Conservation (phyloP, 2,329 filamentous ascomycete genomes). For the Verticillium dahliae region DNA sequence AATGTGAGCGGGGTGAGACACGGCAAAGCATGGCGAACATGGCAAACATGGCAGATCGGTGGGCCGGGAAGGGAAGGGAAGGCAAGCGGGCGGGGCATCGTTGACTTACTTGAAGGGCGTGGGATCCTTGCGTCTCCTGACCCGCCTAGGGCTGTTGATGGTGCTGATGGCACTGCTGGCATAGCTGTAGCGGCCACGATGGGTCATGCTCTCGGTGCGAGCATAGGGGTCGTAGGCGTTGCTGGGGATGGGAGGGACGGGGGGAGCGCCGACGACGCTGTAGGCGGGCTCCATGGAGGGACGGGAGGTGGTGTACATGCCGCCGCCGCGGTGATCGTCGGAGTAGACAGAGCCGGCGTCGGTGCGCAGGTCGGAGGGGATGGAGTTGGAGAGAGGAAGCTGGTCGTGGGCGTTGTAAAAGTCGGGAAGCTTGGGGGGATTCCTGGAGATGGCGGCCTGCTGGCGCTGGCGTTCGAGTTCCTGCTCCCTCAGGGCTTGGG, state of each 20-base stretch:
- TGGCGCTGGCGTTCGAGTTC: conserved; percentile 46
- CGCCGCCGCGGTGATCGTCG: conserved; percentile 25
- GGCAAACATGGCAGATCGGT: background rate
- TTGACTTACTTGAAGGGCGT: conserved; percentile 94
- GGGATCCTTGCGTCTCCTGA: conserved; percentile 92
- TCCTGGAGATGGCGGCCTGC: conserved; percentile 33
- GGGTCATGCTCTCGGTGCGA: conserved; percentile 88
- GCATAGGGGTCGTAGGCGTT: conserved; percentile 70
- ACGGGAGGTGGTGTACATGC: conserved; percentile 29
- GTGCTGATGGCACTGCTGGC: conserved; percentile 86
- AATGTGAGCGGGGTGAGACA: conserved; percentile 4
- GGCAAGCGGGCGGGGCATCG: background rate
- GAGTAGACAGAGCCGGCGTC: conserved; percentile 57
- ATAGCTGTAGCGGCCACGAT: conserved; percentile 94
- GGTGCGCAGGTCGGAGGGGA: conserved; percentile 49
- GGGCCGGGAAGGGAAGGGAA: background rate
- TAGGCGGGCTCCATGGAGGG: conserved; percentile 47
- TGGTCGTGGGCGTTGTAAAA: conserved; percentile 42
- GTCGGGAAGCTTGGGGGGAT: conserved; percentile 44
- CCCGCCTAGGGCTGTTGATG: conserved; percentile 85
- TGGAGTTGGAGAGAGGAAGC: conserved; percentile 37
- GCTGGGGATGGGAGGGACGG: conserved; percentile 54
- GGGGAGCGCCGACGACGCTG: conserved; percentile 32
- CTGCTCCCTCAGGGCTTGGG: conserved; percentile 44
- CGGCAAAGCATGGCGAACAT: background rate